A percentile compares a stretch with the other conserved stretches of the same genome.
phyloP scores from a whole-genome alignment of 345 rosid species.

The Turnera subulata region DNA sequence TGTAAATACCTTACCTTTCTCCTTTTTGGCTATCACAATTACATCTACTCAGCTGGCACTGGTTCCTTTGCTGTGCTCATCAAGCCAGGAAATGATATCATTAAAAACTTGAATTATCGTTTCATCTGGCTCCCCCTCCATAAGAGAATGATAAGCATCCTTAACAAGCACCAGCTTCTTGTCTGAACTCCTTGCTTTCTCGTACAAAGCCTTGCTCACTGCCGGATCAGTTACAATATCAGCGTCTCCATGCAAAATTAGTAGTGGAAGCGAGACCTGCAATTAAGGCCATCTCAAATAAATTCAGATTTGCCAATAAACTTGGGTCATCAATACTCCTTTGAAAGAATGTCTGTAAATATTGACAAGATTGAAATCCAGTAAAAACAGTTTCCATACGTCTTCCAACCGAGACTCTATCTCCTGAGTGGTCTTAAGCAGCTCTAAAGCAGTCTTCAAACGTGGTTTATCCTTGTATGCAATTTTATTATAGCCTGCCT shows the following conservation, averaged over 20 bases:
- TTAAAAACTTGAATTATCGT: conserved; percentile 51
- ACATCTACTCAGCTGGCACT: background rate
- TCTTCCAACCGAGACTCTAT: conserved; percentile 61
- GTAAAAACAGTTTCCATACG: conserved; percentile 26
- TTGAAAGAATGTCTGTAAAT: background rate
- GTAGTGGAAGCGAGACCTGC: conserved; percentile 75
- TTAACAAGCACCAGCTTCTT: conserved; percentile 62
- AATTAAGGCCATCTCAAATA: background rate
- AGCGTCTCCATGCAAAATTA: conserved; percentile 83
- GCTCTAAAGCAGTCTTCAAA: conserved; percentile 63
- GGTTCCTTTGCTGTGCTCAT: conserved; percentile 37
- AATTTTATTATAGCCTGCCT: conserved; percentile 67
- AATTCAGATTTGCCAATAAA: too few species aligned
- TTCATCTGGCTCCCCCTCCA: conserved; percentile 93
- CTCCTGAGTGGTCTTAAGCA: conserved; percentile 70
- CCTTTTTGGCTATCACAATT: background rate
- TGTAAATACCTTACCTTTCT: too few species aligned
- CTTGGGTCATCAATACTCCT: too few species aligned
- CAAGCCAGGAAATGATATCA: conserved; percentile 80
- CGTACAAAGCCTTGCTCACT: conserved; percentile 72
- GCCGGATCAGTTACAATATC: conserved; percentile 86
- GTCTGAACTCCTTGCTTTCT: conserved; percentile 76
- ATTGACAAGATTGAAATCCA: background rate
- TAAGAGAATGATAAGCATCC: conserved; percentile 67
- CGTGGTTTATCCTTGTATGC: conserved; percentile 83